Conservation (phyloP, 2,329 filamentous ascomycete species). For the Fusarium oxysporum region DNA sequence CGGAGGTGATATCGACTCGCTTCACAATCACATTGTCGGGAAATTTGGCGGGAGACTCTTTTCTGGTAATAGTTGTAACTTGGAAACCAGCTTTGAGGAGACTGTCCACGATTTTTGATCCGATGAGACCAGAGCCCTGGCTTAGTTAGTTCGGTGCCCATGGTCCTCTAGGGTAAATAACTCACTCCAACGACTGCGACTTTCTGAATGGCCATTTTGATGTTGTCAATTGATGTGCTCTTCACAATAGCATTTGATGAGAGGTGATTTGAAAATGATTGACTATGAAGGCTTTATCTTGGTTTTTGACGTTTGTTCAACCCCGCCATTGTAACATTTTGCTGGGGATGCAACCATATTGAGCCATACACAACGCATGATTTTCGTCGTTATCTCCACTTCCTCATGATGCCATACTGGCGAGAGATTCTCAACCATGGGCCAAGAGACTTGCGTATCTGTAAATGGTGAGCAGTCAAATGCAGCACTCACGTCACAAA, state of each 20-base stretch:
- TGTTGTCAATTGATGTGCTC: rapidly evolving
- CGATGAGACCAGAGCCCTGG: constrained; percentile 13
- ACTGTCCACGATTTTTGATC: background rate
- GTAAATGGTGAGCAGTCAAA: background rate
- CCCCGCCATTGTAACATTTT: constrained; percentile 4
- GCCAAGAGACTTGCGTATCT: background rate
- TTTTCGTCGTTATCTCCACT: background rate
- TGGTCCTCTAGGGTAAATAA: rapidly evolving
- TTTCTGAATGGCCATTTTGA: background rate
- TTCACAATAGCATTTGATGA: rapidly evolving
- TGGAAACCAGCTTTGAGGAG: constrained; percentile 5
- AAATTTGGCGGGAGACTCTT: background rate
- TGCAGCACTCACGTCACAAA: background rate
- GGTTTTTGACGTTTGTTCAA: rapidly evolving
- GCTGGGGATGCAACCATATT: background rate
- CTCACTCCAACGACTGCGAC: constrained; percentile 16
- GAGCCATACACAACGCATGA: background rate
- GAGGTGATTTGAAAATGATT: rapidly evolving
- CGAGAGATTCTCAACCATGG: background rate
- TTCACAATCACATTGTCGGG: background rate
- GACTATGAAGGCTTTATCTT: background rate
- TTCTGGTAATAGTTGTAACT: background rate
- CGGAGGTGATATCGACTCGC: background rate
- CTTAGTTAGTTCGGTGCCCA: background rate
- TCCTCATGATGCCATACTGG: background rate